Base-by-base conservation (phyloP, 352 stramenopile species). In the Pythium sp. region DNA sequence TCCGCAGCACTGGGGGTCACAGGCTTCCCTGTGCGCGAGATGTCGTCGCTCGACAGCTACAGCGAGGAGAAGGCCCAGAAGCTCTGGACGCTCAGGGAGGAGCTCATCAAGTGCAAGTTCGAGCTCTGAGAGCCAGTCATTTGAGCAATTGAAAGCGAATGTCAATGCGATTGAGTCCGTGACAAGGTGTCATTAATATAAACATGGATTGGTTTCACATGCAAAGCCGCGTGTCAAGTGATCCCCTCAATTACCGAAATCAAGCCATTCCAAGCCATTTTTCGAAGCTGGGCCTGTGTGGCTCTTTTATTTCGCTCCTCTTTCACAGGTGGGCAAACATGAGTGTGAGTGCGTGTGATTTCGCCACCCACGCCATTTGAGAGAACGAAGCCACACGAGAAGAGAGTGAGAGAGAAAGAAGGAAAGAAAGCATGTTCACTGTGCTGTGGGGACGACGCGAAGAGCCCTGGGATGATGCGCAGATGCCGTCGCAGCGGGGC, bases 401-500 rank as follows among this genome's bases (percentile, higher is more conserved):
- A 18, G 6, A 12, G 26, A 34, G 20, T 43, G 2, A 41, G 30
- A 26, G 18, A 15, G 20, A 20, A 38, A n/a, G 7, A 58, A 1
- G 22, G 30, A 26, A 14, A 15, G 20, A 20, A 38, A 59, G 15
- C 54, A 64, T 64, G 58, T 26, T 64, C 58, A 14, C 58, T 22
- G 26, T 12, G 58, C 46, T 30, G 34, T 32, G 43, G 54, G 18
- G 41, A 51, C 59, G 26, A n/a, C 28, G 47, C n/a, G 20, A 24
- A 5, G 20, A 49, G 34, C 49, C 28, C 5, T 76, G 73, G 73
- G 67, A 79, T n/a, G 67, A 14, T 20, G 65, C 68, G 2, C 34
- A 47, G 55, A 80, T 88, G 26, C 46, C 71, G 24, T 74, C 77
- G 14, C 71, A 79, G 63, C 30, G 62, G 11, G 77, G 64, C 36